Evolutionary conservation across 2,329 filamentous ascomycete species (phyloP).

Genomic region (Trichoderma pleuroti): DNA sequence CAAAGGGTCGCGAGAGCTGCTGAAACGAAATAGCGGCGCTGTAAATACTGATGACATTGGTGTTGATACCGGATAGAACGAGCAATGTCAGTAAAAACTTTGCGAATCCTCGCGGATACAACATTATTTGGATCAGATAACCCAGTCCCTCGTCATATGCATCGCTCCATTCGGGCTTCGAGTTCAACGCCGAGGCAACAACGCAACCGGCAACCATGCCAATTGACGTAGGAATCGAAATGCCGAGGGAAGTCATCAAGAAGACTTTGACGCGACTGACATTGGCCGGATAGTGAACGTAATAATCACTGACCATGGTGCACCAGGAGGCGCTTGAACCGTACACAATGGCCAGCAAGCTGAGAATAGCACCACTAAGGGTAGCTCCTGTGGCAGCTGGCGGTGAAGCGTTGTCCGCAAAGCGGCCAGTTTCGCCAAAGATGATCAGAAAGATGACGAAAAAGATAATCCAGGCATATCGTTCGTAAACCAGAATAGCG

Average conservation of each 20-base stretch:
- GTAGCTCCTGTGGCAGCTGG: conserved; percentile 34
- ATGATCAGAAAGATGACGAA: conserved; percentile 49
- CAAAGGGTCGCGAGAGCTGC: conserved; percentile 35
- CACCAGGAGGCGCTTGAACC: conserved; percentile 48
- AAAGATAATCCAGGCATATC: conserved; percentile 47
- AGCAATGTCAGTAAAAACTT: conserved; percentile 41
- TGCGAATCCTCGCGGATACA: conserved; percentile 44
- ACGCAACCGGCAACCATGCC: conserved; percentile 46
- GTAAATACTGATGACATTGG: conserved; percentile 38
- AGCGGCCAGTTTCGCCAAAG: conserved; percentile 42
- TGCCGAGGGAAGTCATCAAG: conserved; percentile 45
- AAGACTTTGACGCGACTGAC: conserved; percentile 46
- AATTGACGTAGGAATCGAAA: conserved; percentile 46
- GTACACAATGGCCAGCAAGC: conserved; percentile 44
- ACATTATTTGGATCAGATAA: conserved; percentile 42
- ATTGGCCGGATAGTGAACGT: conserved; percentile 42
- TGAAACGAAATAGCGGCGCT: conserved; percentile 40
- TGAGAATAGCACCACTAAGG: conserved; percentile 40
- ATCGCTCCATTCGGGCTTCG: conserved; percentile 36
- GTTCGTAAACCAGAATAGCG: conserved; percentile 47
- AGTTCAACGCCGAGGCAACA: conserved; percentile 41
- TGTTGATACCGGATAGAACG: conserved; percentile 37
- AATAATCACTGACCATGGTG: conserved; percentile 35
- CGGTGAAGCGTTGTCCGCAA: conserved; percentile 38
- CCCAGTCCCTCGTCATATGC: conserved; percentile 43